Percentiles rank a stretch among this genome's conserved stretches.
Evolutionary conservation across 306 rosid genomes (phyloP).

Genomic region (Crotalaria pallida): DNA sequence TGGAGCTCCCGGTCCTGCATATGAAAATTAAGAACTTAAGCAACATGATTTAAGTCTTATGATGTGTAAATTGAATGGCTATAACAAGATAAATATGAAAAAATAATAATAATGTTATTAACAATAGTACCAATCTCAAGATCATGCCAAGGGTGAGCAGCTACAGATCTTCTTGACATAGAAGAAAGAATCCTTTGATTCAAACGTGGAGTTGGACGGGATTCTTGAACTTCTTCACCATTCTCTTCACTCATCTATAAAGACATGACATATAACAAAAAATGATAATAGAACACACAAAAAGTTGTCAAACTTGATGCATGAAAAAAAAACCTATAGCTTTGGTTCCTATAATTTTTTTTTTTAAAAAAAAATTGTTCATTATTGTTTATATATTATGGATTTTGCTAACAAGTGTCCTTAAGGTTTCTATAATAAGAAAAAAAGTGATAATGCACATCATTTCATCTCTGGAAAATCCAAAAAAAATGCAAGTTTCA

Average conservation of each 20-base stretch:
- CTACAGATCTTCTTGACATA: conserved; percentile 83
- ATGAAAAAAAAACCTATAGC: not conserved
- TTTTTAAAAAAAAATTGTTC: too few relatives aligned
- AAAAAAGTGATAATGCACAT: too few relatives aligned
- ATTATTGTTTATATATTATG: too few relatives aligned
- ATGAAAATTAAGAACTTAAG: conserved; percentile 15
- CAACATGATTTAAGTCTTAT: conserved; percentile 21
- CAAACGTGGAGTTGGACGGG: conserved; percentile 50
- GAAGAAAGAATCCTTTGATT: conserved; percentile 96
- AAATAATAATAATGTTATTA: not conserved
- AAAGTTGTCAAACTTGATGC: not conserved
- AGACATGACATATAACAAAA: not conserved
- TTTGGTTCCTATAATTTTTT: too few relatives aligned
- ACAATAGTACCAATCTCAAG: conserved; percentile 78
- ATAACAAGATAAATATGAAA: not conserved
- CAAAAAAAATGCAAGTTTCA: too few relatives aligned
- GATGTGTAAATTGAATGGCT: not conserved
- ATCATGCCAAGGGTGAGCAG: conserved; percentile 99
- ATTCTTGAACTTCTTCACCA: conserved; percentile 19
- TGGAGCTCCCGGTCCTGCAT: conserved; percentile 94
- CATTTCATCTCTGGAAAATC: too few relatives aligned
- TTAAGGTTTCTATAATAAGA: too few relatives aligned
- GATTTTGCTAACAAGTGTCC: too few relatives aligned
- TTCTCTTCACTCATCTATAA: conserved; percentile 44
- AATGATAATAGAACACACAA: not conserved